A percentile compares a stretch with the other conserved stretches of the same genome.
phyloP scores from a whole-genome alignment of 106 monocot genomes.

The Dendrobium chrysotoxum region DNA sequence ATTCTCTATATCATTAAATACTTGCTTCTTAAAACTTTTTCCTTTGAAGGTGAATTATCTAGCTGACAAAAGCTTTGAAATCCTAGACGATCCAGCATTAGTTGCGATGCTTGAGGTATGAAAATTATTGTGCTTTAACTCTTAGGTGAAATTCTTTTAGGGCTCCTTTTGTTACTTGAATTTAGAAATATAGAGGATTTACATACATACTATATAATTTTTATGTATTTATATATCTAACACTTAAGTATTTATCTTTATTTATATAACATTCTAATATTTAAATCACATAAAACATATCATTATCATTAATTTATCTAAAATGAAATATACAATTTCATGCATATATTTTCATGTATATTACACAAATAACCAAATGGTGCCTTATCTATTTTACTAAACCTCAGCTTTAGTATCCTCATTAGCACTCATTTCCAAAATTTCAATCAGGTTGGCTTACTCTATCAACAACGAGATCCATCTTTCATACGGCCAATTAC shows the following conservation, averaged over 20 bases:
- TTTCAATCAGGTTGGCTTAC: constrained; percentile 69
- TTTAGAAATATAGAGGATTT: background rate
- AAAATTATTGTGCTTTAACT: background rate
- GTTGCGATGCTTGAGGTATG: constrained; percentile 79
- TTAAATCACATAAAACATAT: too few relatives aligned
- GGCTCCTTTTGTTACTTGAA: background rate
- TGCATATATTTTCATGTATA: background rate
- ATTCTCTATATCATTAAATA: too few relatives aligned
- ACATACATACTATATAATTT: background rate
- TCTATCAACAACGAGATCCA: constrained; percentile 85
- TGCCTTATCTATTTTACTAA: background rate
- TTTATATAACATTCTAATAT: too few relatives aligned
- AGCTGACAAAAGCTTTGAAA: constrained; percentile 71
- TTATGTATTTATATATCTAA: background rate
- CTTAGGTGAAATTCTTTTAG: too few relatives aligned
- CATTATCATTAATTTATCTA: background rate
- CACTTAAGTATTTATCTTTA: background rate
- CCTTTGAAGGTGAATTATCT: constrained; percentile 75
- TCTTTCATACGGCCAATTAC: constrained; percentile 82
- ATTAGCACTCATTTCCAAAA: background rate
- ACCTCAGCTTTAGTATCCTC: background rate
- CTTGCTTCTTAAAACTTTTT: background rate
- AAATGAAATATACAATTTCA: background rate
- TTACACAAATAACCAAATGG: background rate
- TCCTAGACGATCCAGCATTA: constrained; percentile 78